Evolutionary conservation across 495 filamentous ascomycete genomes (phyloP), one percentile per base, ranked within the genome.

Genomic region (Chaetomium fimeti): DNA sequence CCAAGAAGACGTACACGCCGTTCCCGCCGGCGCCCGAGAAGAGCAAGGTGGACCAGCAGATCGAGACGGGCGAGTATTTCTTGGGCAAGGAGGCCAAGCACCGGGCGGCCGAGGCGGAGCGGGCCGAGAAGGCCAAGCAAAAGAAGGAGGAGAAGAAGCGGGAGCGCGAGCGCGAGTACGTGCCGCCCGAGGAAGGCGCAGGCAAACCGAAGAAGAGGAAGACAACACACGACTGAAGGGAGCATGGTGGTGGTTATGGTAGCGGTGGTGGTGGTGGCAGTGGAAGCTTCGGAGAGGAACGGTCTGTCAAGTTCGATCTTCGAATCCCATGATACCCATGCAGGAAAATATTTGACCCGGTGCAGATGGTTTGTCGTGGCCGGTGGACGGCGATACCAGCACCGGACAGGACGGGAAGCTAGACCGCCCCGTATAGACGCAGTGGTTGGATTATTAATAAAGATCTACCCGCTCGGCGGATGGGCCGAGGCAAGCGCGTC

Each of bases 31-130:
- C 80, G 36, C 78, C 79, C 45, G 79, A 84, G 72, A 83, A 81
- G 83, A 96, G 92, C 84, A 99, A 98, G 86, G 85, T 99, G 65
- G 94, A 99, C 76, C 78, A 94, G 74, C 93, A 98, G 83, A 94
- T 98, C 79, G 94, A 99, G 84, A 92, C 85, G 69, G 95, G 95
- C 73, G 94, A 98, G 80, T 98, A 94, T 78, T 97, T 98, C 79
- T 78, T 98, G 72, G 85, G 86, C 60, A 95, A 95, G 82, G 86
- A 94, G 71, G 92, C 90, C 55, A 95, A 92, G 82, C 91, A 95
- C 66, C 83, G 93, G 57, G 90, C 84, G 60, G 86, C 81, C 58
- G 88, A 88, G 77, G 89, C 93, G 67, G 87, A 89, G 68, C 80
- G 90, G 59, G 83, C 91, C 69, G 91, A 93, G 78, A 86, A 87